Percentiles rank a stretch among this genome's conserved stretches.
Evolutionary conservation across 495 filamentous ascomycete genomes (phyloP).

Genomic region (Immersiella caudata): DNA sequence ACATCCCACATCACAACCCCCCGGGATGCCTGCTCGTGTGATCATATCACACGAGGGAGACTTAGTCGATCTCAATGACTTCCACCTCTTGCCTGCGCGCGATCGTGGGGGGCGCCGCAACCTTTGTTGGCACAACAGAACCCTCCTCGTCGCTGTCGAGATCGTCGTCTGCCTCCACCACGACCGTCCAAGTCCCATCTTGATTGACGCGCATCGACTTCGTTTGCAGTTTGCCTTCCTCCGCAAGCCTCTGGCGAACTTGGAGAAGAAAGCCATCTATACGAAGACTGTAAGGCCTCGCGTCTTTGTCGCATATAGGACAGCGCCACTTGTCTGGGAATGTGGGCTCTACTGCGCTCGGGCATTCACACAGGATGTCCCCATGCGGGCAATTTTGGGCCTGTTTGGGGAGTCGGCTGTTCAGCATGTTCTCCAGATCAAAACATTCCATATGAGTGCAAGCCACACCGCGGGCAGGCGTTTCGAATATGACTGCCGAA

Average conservation of each 20-base stretch:
- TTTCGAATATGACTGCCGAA: conserved; percentile 65
- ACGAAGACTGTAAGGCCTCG: conserved; percentile 67
- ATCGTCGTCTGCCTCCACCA: conserved; percentile 38
- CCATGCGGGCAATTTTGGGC: conserved; percentile 39
- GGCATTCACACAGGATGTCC: conserved; percentile 35
- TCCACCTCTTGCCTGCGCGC: conserved; percentile 23
- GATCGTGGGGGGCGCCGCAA: background rate
- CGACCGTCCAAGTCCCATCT: conserved; percentile 62
- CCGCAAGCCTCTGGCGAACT: conserved; percentile 55
- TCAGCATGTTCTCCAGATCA: conserved; percentile 79
- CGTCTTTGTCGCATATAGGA: conserved; percentile 74
- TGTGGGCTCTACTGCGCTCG: conserved; percentile 46
- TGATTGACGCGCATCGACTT: conserved; percentile 60
- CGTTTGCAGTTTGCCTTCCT: conserved; percentile 45
- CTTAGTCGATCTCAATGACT: conserved; percentile 30
- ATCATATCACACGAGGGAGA: too few relatives aligned
- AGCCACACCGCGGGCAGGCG: conserved; percentile 64
- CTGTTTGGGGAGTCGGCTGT: conserved; percentile 56
- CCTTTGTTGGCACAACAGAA: conserved; percentile 2
- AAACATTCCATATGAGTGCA: conserved; percentile 81
- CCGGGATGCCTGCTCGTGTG: too few relatives aligned
- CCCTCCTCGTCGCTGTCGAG: conserved; percentile 30
- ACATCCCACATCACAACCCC: too few relatives aligned
- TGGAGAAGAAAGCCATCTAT: conserved; percentile 71
- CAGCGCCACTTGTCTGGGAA: conserved; percentile 80